Conservation (phyloP, 352 stramenopile genomes). For the Phytophthora citrophthora region DNA sequence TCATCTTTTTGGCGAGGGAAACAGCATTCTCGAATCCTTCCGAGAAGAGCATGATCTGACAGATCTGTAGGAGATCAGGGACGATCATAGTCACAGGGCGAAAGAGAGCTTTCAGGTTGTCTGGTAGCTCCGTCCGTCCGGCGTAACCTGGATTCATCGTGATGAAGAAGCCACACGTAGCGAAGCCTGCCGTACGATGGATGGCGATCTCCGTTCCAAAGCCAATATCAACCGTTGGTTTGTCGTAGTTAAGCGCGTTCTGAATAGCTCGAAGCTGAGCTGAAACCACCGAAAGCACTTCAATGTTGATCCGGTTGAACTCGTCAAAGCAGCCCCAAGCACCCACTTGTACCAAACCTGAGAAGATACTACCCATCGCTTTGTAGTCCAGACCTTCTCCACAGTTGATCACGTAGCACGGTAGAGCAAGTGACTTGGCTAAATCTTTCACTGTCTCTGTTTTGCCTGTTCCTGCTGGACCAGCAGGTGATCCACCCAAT, state of each 20-base stretch:
- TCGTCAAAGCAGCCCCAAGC: slow-evolving; percentile 90
- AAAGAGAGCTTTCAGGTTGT: slow-evolving; percentile 95
- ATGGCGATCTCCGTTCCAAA: slow-evolving; percentile 92
- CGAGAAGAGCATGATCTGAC: slow-evolving; percentile 95
- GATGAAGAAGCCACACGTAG: slow-evolving; percentile 95
- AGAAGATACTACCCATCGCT: slow-evolving; percentile 92
- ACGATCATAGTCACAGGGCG: slow-evolving; percentile 95
- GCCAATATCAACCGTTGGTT: slow-evolving; percentile 91
- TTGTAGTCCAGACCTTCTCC: slow-evolving; percentile 94
- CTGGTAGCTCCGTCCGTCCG: slow-evolving; percentile 90
- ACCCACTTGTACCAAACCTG: slow-evolving; percentile 87
- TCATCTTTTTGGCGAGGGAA: slow-evolving; percentile 93
- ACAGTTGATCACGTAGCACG: slow-evolving; percentile 93
- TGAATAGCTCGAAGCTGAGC: slow-evolving; percentile 92
- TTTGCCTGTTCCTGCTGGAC: slow-evolving; percentile 92
- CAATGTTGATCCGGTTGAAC: slow-evolving; percentile 91
- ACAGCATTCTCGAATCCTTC: slow-evolving; percentile 94
- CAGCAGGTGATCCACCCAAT: slow-evolving; percentile 88
- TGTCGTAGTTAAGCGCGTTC: slow-evolving; percentile 93
- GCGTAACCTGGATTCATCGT: slow-evolving; percentile 96
- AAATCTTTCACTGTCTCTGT: slow-evolving; percentile 95
- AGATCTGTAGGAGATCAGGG: slow-evolving; percentile 92
- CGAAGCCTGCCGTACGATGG: slow-evolving; percentile 92
- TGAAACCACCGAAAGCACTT: slow-evolving; percentile 87
- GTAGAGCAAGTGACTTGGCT: slow-evolving; percentile 91